Percentiles rank a stretch among this genome's conserved stretches.
Evolutionary conservation across 169 alveolate genomes (phyloP).

Genomic region (Cryptosporidium sp.): DNA sequence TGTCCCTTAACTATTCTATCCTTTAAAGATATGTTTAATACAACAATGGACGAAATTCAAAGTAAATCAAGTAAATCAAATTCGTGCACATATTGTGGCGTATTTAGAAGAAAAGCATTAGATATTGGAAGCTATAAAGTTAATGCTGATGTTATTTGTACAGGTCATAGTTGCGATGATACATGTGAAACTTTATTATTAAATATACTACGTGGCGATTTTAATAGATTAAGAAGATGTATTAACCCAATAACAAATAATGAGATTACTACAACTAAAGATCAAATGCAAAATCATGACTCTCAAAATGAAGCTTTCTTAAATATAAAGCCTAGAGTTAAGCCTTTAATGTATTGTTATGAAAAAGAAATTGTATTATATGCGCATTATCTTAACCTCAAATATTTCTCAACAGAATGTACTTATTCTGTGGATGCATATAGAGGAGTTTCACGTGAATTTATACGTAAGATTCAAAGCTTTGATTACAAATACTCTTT

Average conservation of each 20-base stretch:
- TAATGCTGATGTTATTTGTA: slow-evolving; percentile 92
- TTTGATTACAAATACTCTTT: slow-evolving; percentile 45
- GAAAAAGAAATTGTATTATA: slow-evolving; percentile 98
- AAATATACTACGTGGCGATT: slow-evolving; percentile 96
- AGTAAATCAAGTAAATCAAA: slow-evolving; percentile 89
- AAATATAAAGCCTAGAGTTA: slow-evolving; percentile 88
- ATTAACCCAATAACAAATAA: slow-evolving; percentile 84
- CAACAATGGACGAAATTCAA: slow-evolving; percentile 98
- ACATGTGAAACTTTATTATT: slow-evolving; percentile 96
- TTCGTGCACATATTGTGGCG: slow-evolving; percentile 96
- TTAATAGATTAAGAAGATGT: slow-evolving; percentile 91
- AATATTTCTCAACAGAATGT: slow-evolving; percentile 97
- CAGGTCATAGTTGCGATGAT: slow-evolving; percentile 99
- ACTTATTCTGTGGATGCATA: slow-evolving; percentile 96
- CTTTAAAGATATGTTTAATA: slow-evolving; percentile 92
- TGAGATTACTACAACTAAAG: slow-evolving; percentile 76
- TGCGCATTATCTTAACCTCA: slow-evolving; percentile 93
- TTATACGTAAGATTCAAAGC: slow-evolving; percentile 91
- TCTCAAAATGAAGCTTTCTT: slow-evolving; percentile 20
- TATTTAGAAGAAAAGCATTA: slow-evolving; percentile 95
- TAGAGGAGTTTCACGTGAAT: slow-evolving; percentile 95
- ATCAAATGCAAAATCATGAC: background rate
- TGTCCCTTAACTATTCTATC: slow-evolving; percentile 91
- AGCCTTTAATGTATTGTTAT: slow-evolving; percentile 94
- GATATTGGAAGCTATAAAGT: slow-evolving; percentile 94